Evolutionary conservation across 139 green algal genomes (phyloP), one percentile per base, ranked within the genome.

Genomic region (Asterochloris sp.): DNA sequence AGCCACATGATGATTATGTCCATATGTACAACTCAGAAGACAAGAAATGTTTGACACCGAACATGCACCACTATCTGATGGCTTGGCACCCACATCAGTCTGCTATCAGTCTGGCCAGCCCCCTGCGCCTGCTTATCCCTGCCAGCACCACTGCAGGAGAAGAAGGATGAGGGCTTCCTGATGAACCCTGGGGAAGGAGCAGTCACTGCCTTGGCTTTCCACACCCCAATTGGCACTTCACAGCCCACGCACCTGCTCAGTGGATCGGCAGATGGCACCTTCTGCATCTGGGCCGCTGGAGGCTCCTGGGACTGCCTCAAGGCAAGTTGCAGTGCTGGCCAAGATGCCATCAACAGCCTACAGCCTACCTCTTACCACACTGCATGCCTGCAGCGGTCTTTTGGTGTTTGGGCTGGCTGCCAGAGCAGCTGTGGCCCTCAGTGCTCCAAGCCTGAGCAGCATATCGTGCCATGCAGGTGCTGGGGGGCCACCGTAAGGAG

Each of bases 141-240:
- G 79, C 19, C n/a, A 54, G 24, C 27, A 66, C 1, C 28, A 69
- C 26, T 61, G 75, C 47, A 68, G 75, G 75, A 21, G 9, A 71
- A 21, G 21, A 71, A 80, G 60, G 94, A 97, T 79, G 80, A 96
- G 68, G 93, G 94, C 13, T 95, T 93, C 76, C 81, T 97, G n/a
- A 92, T 97, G 88, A 96, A 93, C 86, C 93, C 94, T 16, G 92
- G 88, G 0, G 90, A 96, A 38, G 94, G 94, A 15, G 90, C 92
- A 2, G 90, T 97, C 64, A 92, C 91, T 19, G 92, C 91, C 71
- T 73, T 95, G 24, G 82, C 85, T 26, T 91, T 96, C 77, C 94
- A 90, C 87, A 84, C 81, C 16, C 88, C 92, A 10, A 24, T 81
- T 0, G 89, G 69, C 38, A 62, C 4, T 23, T 78, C 82, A 73